A percentile compares a stretch with the other conserved stretches of the same genome.
Evolutionary conservation across 2,329 filamentous ascomycete genomes (phyloP).

Genomic region (Xylaria sp.): DNA sequence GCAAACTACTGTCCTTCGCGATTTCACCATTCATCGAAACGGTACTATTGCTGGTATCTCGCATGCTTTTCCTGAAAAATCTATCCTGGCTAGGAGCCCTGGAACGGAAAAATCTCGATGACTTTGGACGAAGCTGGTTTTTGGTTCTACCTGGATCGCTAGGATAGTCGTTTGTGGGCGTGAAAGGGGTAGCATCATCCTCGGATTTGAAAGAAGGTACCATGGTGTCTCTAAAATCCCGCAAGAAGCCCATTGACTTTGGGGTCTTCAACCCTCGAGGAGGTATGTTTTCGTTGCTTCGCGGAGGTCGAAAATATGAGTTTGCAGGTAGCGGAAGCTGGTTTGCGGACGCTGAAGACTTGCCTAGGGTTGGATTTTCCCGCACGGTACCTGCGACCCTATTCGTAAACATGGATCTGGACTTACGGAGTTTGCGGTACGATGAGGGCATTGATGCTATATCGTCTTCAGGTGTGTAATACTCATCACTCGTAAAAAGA

Average conservation of each 20-base stretch:
- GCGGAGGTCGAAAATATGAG: neutral
- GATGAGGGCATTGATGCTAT: slow-evolving; percentile 60
- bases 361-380: slow-evolving; percentile 13
- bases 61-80: slow-evolving; percentile 58
- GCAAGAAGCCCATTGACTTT: slow-evolving; percentile 67
- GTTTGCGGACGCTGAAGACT: slow-evolving; percentile 30
- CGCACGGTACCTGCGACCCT: slow-evolving; percentile 40
- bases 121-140: slow-evolving; percentile 50
- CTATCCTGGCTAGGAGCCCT: slow-evolving; percentile 52
- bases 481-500: slow-evolving; percentile 54
- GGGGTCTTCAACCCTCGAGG: slow-evolving; percentile 55
- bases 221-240: slow-evolving; percentile 43
- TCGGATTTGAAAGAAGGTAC: slow-evolving; percentile 21
- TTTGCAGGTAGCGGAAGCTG: slow-evolving; percentile 27
- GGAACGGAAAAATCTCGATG: slow-evolving; percentile 59
- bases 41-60: slow-evolving; percentile 60
- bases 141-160: slow-evolving; percentile 21
- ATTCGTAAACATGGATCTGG: slow-evolving; percentile 64
- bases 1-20: slow-evolving; percentile 54
- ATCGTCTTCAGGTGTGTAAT: slow-evolving; percentile 61
- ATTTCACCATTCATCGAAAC: slow-evolving; percentile 42
- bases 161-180: slow-evolving; percentile 18
- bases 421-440: slow-evolving; percentile 63
- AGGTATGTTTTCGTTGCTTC: slow-evolving; percentile 48
- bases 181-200: slow-evolving; percentile 7